Percentiles rank a stretch among this genome's conserved stretches.
Conservation (phyloP, 495 filamentous ascomycete genomes). For the Neurospora sp. region DNA sequence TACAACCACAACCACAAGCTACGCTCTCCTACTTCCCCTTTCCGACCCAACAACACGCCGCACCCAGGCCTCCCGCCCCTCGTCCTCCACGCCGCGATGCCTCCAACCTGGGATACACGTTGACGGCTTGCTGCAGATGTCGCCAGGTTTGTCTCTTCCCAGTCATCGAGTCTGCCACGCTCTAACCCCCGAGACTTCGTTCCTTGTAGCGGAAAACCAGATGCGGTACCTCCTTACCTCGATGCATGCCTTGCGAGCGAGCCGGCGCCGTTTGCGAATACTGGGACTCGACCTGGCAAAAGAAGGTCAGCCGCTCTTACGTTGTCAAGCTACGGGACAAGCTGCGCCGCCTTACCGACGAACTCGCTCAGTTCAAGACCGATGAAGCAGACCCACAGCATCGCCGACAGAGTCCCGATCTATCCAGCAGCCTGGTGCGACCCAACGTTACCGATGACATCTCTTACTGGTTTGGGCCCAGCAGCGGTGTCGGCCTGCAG, state of each 20-base stretch:
- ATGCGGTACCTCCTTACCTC: slow-evolving; percentile 84
- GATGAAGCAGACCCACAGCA: slow-evolving; percentile 52
- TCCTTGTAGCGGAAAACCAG: slow-evolving; percentile 70
- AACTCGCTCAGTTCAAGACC: slow-evolving; percentile 52
- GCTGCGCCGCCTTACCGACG: slow-evolving; percentile 65
- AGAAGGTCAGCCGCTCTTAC: slow-evolving; percentile 71
- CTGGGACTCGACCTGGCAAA: slow-evolving; percentile 72
- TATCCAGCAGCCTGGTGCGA: slow-evolving; percentile 69
- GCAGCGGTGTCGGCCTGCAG: slow-evolving; percentile 89
- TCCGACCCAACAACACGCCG: slow-evolving; percentile 23
- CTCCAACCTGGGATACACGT: slow-evolving; percentile 63
- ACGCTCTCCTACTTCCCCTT: slow-evolving; percentile 2
- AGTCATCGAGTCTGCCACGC: neutral
- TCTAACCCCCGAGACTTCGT: neutral
- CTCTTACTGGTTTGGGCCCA: slow-evolving; percentile 77
- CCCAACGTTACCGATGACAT: slow-evolving; percentile 72
- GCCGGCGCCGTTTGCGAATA: slow-evolving; percentile 86
- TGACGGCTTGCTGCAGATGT: slow-evolving; percentile 81
- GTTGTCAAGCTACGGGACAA: slow-evolving; percentile 79
- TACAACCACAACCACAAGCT: neutral
- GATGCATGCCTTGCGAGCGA: slow-evolving; percentile 86
- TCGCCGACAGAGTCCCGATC: slow-evolving; percentile 70
- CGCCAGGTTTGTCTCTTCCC: slow-evolving; percentile 50
- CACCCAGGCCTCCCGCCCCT: slow-evolving; percentile 18
- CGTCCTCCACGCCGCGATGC: slow-evolving; percentile 23